phyloP scores from a whole-genome alignment of 73 alveolate species.

The Stentor coeruleus region DNA sequence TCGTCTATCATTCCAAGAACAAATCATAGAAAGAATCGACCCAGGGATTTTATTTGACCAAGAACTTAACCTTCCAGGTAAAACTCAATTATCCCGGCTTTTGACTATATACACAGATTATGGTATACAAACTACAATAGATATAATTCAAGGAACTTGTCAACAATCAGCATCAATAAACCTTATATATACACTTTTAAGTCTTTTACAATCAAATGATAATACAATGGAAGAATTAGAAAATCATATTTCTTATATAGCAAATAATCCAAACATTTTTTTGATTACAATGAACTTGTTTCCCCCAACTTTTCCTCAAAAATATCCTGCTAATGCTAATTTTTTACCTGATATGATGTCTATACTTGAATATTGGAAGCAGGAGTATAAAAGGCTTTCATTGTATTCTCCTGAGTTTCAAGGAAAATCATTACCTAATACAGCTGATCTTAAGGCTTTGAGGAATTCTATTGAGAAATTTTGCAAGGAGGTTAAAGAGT shows the following conservation, averaged over 20 bases:
- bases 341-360: not conserved
- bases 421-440: not conserved
- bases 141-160: not conserved
- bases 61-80: not conserved
- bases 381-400: not conserved
- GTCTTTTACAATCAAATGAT: not conserved
- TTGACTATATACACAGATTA: not conserved
- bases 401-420: not conserved
- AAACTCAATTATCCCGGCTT: not conserved
- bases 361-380: not conserved
- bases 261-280: no score
- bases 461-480: not conserved
- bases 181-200: not conserved
- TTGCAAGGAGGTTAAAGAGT: no score
- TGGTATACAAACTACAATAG: not conserved
- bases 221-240: not conserved
- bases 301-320: not conserved
- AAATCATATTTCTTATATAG: no score
- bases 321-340: not conserved
- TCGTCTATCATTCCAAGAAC: not conserved
- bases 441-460: not conserved
- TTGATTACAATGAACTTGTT: no score
- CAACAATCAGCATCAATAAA: not conserved
- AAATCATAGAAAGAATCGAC: not conserved
- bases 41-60: not conserved